Conservation (phyloP, 192 early-diverging fungal species). For the Coemansia umbellata region DNA sequence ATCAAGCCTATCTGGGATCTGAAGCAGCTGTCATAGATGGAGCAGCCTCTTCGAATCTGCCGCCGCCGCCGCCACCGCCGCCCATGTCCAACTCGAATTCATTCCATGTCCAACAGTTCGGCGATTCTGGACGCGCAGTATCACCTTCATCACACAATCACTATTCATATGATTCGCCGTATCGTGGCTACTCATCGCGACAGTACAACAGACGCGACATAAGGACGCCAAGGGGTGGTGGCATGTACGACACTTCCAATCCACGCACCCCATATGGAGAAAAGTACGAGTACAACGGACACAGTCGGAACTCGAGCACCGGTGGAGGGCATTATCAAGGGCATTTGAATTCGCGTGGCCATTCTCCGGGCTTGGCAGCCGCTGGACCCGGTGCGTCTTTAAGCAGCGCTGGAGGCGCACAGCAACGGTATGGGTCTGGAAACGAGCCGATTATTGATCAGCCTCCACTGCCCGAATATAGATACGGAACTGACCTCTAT, state of each 20-base stretch:
- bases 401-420: neutral
- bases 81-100: constrained; percentile 7
- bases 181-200: constrained; percentile 18
- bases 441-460: constrained; percentile 5
- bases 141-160: constrained; percentile 9
- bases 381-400: neutral
- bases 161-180: constrained; percentile 29
- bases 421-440: neutral
- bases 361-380: constrained; percentile 20
- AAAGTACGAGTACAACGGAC: constrained; percentile 24
- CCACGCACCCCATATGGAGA: constrained; percentile 13
- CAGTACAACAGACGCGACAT: constrained; percentile 16
- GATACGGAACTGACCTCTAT: constrained; percentile 29
- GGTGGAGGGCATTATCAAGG: constrained; percentile 13
- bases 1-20: neutral
- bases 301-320: constrained; percentile 19
- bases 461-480: constrained; percentile 7
- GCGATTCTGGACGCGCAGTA: neutral
- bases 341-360: constrained; percentile 14
- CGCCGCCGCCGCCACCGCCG: constrained; percentile 26
- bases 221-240: constrained; percentile 24
- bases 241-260: constrained; percentile 3
- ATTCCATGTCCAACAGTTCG: constrained; percentile 5
- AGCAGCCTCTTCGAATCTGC: neutral
- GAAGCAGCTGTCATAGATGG: neutral